Evolutionary conservation across 192 early-diverging fungal genomes (phyloP), one percentile per base, ranked within the genome.

Genomic region (Rhizoclosmatium globosum): DNA sequence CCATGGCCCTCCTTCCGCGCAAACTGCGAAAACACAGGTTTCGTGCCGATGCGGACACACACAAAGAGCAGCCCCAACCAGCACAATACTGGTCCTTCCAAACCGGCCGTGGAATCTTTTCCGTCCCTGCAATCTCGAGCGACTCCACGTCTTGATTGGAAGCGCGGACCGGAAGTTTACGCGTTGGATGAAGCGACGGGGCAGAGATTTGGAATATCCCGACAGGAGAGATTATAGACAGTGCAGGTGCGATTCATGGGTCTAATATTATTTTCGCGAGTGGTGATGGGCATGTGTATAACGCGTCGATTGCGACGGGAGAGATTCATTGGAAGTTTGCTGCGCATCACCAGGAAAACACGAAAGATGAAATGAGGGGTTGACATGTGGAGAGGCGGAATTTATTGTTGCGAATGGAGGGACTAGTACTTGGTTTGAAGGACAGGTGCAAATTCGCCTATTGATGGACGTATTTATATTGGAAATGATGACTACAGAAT

Each of bases 401-500:
- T 58, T 71, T 58, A 71, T 71, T 21, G 38, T 21, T 41, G 70
- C 70, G 7, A 31, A 58, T 44, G 70, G 70, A 21, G 73, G 73
- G 42, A 74, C 73, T 7, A 60, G 56, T 13, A 74, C 73, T 2
- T 74, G 73, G 73, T 74, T 74, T 58, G 73, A 74, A 74, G 73
- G 73, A 9, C 73, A 74, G 44, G 73, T 74, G 6, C 23, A 21
- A 47, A 74, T 74, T 74, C 73, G 6, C 56, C 73, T 13, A 43
- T 74, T 41, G 73, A 74, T 64, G 60, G 58, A 2, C 73, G 73
- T 45, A 43, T 74, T n/a, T 74, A 74, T 39, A 43, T 74, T 58
- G 73, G 73, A 60, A 74, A 74, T n/a, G 73, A 74, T 64, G 73
- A 74, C 43, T 74, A 74, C 73, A n/a, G 73, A 3, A n/a, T 74